Evolutionary conservation across 2,329 filamentous ascomycete species (phyloP), one percentile per base, ranked within the genome.

Genomic region (Nemania diffusa): DNA sequence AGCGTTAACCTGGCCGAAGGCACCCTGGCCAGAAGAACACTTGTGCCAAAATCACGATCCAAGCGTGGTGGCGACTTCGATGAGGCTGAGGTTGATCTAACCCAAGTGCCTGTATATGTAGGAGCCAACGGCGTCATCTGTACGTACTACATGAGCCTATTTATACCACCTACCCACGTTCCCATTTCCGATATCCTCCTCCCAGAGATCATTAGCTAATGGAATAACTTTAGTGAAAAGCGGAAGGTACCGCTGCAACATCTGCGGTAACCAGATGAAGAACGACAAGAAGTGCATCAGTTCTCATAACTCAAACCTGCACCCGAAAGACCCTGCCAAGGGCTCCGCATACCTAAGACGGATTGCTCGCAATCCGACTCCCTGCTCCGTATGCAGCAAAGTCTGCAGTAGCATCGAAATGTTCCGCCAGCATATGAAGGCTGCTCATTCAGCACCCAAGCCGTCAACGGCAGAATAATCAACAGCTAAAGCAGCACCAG

Each of bases 221-320:
- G 1, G 8, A 13, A 8, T 2, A 20, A n/a, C 29, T 17, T 4
- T 17, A 67, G 65, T 64, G 29, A 64, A 32, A 11, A 51, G 40
- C 20, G 64, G 58, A 3, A 66, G 53, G 32, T 66, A 42, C 20
- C 50, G 64, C 37, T 66, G 64, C 37, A 63, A 58, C 2, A n/a
- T 50, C 22, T 66, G 64, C 48, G 37, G 52, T 4, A 52, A 17
- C 46, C 13, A 24, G 29, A 40, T 63, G 46, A 37, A 34, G 27
- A 66, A 66, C 40, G 11, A 48, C 8, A 13, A 8, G 9, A 8
- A 26, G 26, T 20, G 2, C 4, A 64, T 64, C 34, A n/a, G 34
- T n/a, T 51, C 42, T 7, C 60, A 57, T 20, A 52, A 37, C 4
- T 46, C 60, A 1, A 60, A 67, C 5, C 11, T 57, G 29, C 65